These are phyloP conservation scores for Myotisia sp. DNA, from an alignment of 2,329 filamentous ascomycete genomes.

Conservation along the genomic window DNA sequence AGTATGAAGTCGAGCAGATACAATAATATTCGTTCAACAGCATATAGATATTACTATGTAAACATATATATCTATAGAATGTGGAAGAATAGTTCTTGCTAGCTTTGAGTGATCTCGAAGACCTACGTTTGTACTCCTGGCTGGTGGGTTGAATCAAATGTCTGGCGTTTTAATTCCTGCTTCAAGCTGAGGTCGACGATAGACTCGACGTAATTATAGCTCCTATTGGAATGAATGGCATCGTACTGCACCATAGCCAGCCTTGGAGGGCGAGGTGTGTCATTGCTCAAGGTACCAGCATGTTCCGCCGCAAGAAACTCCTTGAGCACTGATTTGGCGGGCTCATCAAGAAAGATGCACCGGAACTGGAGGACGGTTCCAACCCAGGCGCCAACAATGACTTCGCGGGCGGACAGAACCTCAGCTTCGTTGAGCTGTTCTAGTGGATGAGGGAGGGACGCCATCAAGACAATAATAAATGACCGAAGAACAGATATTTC, in stretches of 20 bases:
- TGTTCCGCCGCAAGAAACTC: conserved; percentile 37
- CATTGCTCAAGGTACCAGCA: conserved; percentile 21
- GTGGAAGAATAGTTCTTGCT: background rate
- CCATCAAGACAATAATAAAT: conserved; percentile 1
- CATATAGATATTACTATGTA: conserved; percentile 35
- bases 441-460: conserved; percentile 34
- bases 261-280: conserved; percentile 32
- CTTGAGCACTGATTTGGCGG: conserved; percentile 35
- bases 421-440: conserved; percentile 43
- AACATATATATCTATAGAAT: conserved; percentile 32
- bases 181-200: conserved; percentile 35
- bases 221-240: conserved; percentile 18
- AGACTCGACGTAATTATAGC: conserved; percentile 42
- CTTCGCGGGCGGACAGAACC: conserved; percentile 37
- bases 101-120: background rate
- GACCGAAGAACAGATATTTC: no score
- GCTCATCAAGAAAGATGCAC: conserved; percentile 39
- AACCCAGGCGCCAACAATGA: conserved; percentile 32
- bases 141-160: conserved; percentile 36
- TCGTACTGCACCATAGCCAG: conserved; percentile 43
- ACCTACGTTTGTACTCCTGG: conserved; percentile 34
- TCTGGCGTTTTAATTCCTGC: conserved; percentile 30
- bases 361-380: conserved; percentile 32
- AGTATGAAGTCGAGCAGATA: background rate
- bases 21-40: conserved; percentile 36